Conservation (phyloP, 2,329 filamentous ascomycete genomes). For the Pezicula radicicola region DNA sequence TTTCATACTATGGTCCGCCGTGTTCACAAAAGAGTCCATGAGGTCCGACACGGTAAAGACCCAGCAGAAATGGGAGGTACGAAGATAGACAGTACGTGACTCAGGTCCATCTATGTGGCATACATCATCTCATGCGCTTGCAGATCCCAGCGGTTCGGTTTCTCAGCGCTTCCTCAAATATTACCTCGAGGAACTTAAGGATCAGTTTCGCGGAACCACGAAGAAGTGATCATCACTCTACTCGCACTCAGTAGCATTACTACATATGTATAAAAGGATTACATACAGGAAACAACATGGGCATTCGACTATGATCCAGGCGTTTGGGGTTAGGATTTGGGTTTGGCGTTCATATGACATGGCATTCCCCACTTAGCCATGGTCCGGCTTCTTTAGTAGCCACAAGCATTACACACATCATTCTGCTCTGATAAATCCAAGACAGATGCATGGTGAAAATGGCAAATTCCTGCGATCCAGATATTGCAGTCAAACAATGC, state of each 20-base stretch:
- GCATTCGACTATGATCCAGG: too few species aligned
- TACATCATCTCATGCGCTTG: constrained; percentile 1
- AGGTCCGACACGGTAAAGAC: constrained; percentile 42
- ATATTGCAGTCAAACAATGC: too few species aligned
- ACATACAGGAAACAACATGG: too few species aligned
- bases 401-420: too few species aligned
- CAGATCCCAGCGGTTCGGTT: constrained; percentile 11
- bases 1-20: constrained; percentile 52
- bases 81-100: constrained; percentile 36
- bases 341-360: too few species aligned
- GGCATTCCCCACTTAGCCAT: too few species aligned
- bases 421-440: too few species aligned
- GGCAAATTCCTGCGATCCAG: too few species aligned
- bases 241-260: not conserved
- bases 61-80: constrained; percentile 44
- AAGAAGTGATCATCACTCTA: constrained; percentile 17
- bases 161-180: constrained; percentile 39
- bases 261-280: too few species aligned
- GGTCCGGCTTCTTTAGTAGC: too few species aligned
- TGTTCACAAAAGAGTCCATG: constrained; percentile 37
- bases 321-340: too few species aligned
- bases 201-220: constrained; percentile 34
- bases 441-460: too few species aligned
- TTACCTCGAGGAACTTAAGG: constrained; percentile 50
- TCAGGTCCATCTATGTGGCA: not conserved